Base-by-base conservation (phyloP, 2,329 filamentous ascomycete genomes). In the Huntiella bhutanensis region DNA sequence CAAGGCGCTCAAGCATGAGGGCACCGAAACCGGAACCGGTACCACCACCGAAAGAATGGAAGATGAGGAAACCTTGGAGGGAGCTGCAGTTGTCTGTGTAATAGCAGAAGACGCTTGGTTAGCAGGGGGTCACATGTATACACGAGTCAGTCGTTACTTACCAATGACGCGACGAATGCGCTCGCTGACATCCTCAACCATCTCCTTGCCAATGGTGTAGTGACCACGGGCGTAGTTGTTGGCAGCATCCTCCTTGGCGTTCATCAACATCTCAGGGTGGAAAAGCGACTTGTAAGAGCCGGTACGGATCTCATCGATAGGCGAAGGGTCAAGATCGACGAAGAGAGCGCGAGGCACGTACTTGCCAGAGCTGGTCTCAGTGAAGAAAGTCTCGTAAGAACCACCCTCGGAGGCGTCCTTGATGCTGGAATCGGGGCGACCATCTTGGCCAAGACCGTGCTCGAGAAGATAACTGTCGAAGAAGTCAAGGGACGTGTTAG, bases 161-260 rank as follows among this genome's bases (percentile, higher is more conserved):
- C 77, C 77, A 59, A 70, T 72, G 55, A 80, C 75, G 54, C 77
- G 77, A 57, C 77, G 77, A 54, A 82, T 73, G 55, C 73, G 73
- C 56, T 82, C 77, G 57, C 81, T 73, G 56, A 81, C 77, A 55
- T 63, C 70, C 59, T 82, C 77, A 47, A 80, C 73, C 73, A 80
- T 77, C 67, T 82, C 77, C 70, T 82, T 82, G 64, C 78, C 78
- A 55, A 82, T 76, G 55, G 78, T 82, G 64, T 82, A 82, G 65
- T 82, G 77, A 49, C 78, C 78, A 66, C 77, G 77, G 54, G 78
- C 78, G 57, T 82, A 82, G 69, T 82, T 82, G 67, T 82, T 82
- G 64, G 77, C 76, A 49, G 78, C 77, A 71, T 82, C 78, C 62
- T 82, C 78, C 70, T 82, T 82, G 63, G 77, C 77, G 61, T 73